Percentiles rank a stretch among this genome's conserved stretches.
These are phyloP conservation scores for Suhomyces kunorum DNA, from an alignment of 1,139 yeast species.

Conservation along the genomic window DNA sequence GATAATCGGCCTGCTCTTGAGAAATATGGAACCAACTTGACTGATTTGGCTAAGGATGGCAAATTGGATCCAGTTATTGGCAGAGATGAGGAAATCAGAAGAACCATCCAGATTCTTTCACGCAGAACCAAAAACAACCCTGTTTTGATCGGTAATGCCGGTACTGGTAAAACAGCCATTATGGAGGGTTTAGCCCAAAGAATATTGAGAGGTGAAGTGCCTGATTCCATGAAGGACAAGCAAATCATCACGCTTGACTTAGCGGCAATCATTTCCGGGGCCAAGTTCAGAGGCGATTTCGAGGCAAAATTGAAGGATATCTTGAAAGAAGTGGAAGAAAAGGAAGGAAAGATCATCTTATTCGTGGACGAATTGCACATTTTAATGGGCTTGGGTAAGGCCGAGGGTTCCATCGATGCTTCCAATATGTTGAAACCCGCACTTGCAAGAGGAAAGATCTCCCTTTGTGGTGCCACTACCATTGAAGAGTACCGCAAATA, in stretches of 20 bases:
- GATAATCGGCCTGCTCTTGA: constrained; percentile 77
- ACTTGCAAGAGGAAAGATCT: constrained; percentile 86
- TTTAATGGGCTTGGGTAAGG: constrained; percentile 87
- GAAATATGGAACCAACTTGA: constrained; percentile 83
- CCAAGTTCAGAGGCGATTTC: constrained; percentile 93
- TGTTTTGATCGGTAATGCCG: constrained; percentile 91
- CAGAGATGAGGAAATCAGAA: constrained; percentile 88
- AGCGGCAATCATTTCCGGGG: constrained; percentile 89
- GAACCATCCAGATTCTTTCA: constrained; percentile 89
- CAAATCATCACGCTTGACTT: constrained; percentile 80
- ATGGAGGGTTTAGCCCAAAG: constrained; percentile 97
- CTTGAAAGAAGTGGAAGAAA: constrained; percentile 82
- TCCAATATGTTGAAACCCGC: constrained; percentile 92
- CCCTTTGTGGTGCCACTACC: constrained; percentile 96
- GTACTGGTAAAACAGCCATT: constrained; percentile 96
- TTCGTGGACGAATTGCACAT: constrained; percentile 94
- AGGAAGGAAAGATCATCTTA: constrained; percentile 73
- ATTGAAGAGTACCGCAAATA: constrained; percentile 83
- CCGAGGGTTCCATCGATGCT: constrained; percentile 96
- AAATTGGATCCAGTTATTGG: constrained; percentile 97
- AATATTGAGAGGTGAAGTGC: constrained; percentile 88
- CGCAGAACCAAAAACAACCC: constrained; percentile 95
- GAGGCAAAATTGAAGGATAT: constrained; percentile 86
- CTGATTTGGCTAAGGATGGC: constrained; percentile 84
- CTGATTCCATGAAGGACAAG: constrained; percentile 87